Percentiles rank a stretch among this genome's conserved stretches.
These are phyloP conservation scores for Escovopsis sp. DNA, from an alignment of 2,329 filamentous ascomycete species.

Conservation along the genomic window DNA sequence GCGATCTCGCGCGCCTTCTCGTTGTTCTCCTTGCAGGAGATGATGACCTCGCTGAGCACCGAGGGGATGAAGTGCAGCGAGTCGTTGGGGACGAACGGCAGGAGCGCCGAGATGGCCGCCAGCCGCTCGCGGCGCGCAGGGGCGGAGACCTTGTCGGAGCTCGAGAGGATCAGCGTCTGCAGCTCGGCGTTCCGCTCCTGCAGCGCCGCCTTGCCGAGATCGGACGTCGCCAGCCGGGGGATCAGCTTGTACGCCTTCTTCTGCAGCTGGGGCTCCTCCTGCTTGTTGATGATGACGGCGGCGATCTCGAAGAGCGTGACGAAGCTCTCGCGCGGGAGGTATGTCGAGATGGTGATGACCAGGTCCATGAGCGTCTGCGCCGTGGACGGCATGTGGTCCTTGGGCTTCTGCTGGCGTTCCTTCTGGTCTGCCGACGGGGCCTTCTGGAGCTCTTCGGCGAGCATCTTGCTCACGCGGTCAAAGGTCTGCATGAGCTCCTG, in stretches of 20 bases:
- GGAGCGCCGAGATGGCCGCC: constrained; percentile 63
- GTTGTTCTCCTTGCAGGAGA: constrained; percentile 94
- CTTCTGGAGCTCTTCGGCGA: constrained; percentile 53
- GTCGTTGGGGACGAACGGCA: constrained; percentile 60
- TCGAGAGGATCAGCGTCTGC: constrained; percentile 65
- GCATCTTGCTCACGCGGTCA: constrained; percentile 68
- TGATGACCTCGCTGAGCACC: constrained; percentile 84
- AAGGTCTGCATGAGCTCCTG: constrained; percentile 79
- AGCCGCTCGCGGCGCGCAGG: constrained; percentile 79
- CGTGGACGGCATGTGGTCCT: constrained; percentile 73
- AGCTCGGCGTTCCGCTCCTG: constrained; percentile 62
- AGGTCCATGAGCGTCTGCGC: constrained; percentile 94
- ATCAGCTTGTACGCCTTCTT: constrained; percentile 99
- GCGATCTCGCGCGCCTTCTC: constrained; percentile 82
- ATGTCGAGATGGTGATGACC: constrained; percentile 88
- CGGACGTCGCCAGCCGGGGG: constrained; percentile 71
- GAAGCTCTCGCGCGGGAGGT: constrained; percentile 80
- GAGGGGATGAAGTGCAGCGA: constrained; percentile 89
- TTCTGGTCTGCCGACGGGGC: constrained; percentile 34
- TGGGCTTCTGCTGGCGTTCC: constrained; percentile 44
- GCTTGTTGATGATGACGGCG: constrained; percentile 63
- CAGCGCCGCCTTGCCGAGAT: constrained; percentile 62
- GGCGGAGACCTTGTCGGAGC: constrained; percentile 70
- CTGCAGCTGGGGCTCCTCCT: constrained; percentile 79
- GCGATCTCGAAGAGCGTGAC: constrained; percentile 75